Conservation (phyloP, 495 filamentous ascomycete genomes). For the Neurospora sp. region DNA sequence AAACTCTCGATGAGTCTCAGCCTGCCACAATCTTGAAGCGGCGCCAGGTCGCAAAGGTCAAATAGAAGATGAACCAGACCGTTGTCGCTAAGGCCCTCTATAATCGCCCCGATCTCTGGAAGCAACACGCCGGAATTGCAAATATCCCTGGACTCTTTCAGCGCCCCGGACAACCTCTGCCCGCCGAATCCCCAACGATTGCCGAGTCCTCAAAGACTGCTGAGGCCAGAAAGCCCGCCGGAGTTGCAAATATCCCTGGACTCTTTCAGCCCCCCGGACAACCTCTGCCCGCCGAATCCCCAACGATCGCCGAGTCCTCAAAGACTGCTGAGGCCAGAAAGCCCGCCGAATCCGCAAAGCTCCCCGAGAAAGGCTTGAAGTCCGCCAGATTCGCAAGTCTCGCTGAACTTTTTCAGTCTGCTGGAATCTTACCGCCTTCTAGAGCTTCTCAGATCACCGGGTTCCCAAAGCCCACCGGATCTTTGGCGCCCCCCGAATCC, state of each 20-base stretch:
- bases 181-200: too few species aligned
- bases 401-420: neutral
- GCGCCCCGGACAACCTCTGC: too few species aligned
- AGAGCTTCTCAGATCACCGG: neutral
- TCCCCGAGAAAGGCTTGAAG: too few species aligned
- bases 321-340: neutral
- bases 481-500: neutral
- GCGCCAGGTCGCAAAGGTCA: neutral
- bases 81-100: neutral
- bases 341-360: neutral
- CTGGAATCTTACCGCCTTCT: neutral
- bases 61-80: neutral
- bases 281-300: too few species aligned
- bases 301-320: neutral
- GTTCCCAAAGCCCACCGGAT: neutral
- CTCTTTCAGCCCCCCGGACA: too few species aligned
- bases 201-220: too few species aligned
- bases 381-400: neutral
- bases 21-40: neutral
- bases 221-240: too few species aligned
- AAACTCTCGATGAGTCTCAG: neutral
- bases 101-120: neutral
- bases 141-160: too few species aligned
- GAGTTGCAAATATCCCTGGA: too few species aligned
- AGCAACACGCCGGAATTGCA: neutral